These are phyloP conservation scores for Plasmodium blacklocki DNA, from an alignment of 169 alveolate species.

Conservation along the genomic window DNA sequence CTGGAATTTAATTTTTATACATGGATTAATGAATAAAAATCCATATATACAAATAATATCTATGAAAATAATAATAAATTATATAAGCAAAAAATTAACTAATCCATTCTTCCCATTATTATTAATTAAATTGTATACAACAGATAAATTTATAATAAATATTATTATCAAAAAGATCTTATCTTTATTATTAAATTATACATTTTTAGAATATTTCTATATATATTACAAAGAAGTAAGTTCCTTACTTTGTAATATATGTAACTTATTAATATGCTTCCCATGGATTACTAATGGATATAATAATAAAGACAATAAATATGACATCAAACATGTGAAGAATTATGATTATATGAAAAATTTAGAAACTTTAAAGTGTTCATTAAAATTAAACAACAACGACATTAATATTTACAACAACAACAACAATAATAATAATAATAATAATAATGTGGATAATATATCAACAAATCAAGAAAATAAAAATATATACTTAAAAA, in stretches of 20 bases:
- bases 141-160: slow-evolving; percentile 57
- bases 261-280: slow-evolving; percentile 40
- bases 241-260: slow-evolving; percentile 26
- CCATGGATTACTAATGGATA: slow-evolving; percentile 76
- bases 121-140: slow-evolving; percentile 37
- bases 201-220: slow-evolving; percentile 68
- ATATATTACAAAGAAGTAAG: slow-evolving; percentile 63
- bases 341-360: neutral
- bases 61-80: slow-evolving; percentile 41
- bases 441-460: neutral
- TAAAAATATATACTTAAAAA: neutral
- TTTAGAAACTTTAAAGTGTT: neutral
- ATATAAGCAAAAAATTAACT: slow-evolving; percentile 46
- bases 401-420: neutral
- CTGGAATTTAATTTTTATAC: slow-evolving; percentile 51
- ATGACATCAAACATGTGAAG: neutral
- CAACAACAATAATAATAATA: neutral
- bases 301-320: neutral
- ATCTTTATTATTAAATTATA: slow-evolving; percentile 63
- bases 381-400: neutral
- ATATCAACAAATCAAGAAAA: neutral
- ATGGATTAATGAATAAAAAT: slow-evolving; percentile 55
- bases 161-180: slow-evolving; percentile 59
- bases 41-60: slow-evolving; percentile 73
- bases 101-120: slow-evolving; percentile 53